A percentile compares a stretch with the other conserved stretches of the same genome.
These are phyloP conservation scores for Pichia sp. DNA, from an alignment of 1,139 yeast species.

Conservation along the genomic window DNA sequence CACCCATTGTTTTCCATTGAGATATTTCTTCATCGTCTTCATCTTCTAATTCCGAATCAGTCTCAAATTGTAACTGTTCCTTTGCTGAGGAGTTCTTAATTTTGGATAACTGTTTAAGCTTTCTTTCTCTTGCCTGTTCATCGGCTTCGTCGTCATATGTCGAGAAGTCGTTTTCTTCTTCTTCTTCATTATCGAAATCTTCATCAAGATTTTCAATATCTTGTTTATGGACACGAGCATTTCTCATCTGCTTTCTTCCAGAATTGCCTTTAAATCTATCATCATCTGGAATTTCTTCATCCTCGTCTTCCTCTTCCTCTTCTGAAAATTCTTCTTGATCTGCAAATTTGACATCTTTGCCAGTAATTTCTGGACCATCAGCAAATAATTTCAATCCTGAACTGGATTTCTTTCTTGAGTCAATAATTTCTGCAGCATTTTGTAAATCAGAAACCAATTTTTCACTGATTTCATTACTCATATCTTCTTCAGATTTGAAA, in stretches of 20 bases:
- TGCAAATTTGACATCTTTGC: constrained; percentile 31
- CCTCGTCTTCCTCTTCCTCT: constrained; percentile 31
- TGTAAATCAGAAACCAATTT: constrained; percentile 76
- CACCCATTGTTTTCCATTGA: constrained; percentile 28
- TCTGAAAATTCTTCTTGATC: constrained; percentile 28
- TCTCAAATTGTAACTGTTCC: constrained; percentile 33
- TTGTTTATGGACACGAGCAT: constrained; percentile 51
- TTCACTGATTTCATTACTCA: constrained; percentile 47
- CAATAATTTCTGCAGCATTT: constrained; percentile 53
- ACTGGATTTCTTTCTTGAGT: constrained; percentile 36
- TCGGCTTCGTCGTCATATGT: constrained; percentile 27
- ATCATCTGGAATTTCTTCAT: constrained; percentile 32
- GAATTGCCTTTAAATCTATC: constrained; percentile 31
- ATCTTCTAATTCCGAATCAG: constrained; percentile 34
- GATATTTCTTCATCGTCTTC: constrained; percentile 19
- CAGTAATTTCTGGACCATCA: constrained; percentile 40
- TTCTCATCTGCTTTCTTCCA: constrained; percentile 56
- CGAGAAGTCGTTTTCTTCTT: constrained; percentile 25
- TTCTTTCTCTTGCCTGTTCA: constrained; percentile 24
- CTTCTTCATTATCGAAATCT: constrained; percentile 35
- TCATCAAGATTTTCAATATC: constrained; percentile 30
- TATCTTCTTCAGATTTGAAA: constrained; percentile 50
- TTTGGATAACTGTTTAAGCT: constrained; percentile 40
- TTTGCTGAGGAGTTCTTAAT: constrained; percentile 20
- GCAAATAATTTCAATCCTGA: constrained; percentile 67